Base-by-base conservation (phyloP, 106 monocot species). In the Dendrobium catenatum region DNA sequence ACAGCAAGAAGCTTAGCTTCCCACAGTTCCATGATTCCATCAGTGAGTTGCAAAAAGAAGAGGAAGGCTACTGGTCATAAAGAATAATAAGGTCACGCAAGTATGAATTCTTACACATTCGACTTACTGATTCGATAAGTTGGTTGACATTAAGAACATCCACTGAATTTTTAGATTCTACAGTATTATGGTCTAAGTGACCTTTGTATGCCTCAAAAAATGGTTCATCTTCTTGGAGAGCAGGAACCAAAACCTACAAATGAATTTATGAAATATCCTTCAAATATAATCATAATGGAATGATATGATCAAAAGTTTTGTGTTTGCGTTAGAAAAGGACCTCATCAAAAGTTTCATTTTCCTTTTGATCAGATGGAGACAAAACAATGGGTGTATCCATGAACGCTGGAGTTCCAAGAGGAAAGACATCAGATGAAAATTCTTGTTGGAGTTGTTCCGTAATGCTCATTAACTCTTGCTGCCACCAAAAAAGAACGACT, bases 121-220 rank as follows among this genome's bases (percentile, higher is more conserved):
- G 8, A 80, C 90, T 61, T 90, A 98, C 98, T 68, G 98, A 95
- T 93, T 92, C 91, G 43, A 98, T 91, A 66, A 98, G 75, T 79
- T 98, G 92, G 79, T 91, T 90, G 42, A 89, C 98, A 73, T 85
- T 91, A 51, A 98, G 70, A 80, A 98, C 84, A 72, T 93, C 89
- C 58, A 77, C 54, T 49, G 86, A 81, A 80, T 85, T 92, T 37
- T 80, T 79, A 43, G 91, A 90, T 48, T 89, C 90, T n/a, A 92
- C 87, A 43, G 75, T 78, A 75, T 82, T 89, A 44, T 78, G 76
- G 74, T 90, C 93, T 42, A 84, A 88, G 73, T 90, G 89, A 83
- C 80, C 87, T 84, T 81, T 81, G 51, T 67, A 83, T 80, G 27
- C 48, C 56, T 93, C 92, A 77, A 79, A 66, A 55, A 89, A 86